A percentile compares a stretch with the other conserved stretches of the same genome.
Conservation (phyloP, 495 filamentous ascomycete genomes). For the Penicillium tannophilum region DNA sequence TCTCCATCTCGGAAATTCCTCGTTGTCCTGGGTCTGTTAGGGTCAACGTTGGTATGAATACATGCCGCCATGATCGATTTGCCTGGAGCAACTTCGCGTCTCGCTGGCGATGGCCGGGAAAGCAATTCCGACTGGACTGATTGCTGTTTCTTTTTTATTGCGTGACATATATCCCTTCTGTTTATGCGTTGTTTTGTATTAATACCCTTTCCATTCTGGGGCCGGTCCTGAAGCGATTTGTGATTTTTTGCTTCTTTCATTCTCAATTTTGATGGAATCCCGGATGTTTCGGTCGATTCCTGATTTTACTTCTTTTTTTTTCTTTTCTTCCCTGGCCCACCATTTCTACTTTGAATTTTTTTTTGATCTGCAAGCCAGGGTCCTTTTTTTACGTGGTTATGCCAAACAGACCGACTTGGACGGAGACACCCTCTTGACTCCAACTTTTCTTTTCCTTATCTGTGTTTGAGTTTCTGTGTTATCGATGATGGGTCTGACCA, state of each 20-base stretch:
- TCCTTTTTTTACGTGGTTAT: conserved; percentile 44
- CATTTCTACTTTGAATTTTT: conserved; percentile 17
- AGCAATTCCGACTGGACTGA: conserved; percentile 25
- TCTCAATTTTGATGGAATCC: conserved; percentile 16
- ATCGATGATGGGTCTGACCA: conserved; percentile 16
- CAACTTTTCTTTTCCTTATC: conserved; percentile 24
- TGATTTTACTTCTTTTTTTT: conserved; percentile 25
- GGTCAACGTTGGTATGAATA: background rate
- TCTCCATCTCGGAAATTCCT: conserved; percentile 33
- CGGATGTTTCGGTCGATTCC: conserved; percentile 25
- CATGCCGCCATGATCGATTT: conserved; percentile 5
- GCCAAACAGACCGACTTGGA: conserved; percentile 44
- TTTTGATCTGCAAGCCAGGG: conserved; percentile 22
- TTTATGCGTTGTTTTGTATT: conserved; percentile 30
- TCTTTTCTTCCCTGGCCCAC: conserved; percentile 22
- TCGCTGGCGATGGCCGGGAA: conserved; percentile 30
- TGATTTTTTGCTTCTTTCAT: conserved; percentile 18
- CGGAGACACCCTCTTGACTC: conserved; percentile 29
- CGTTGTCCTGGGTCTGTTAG: conserved; percentile 13
- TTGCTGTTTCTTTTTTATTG: conserved; percentile 26
- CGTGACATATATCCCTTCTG: conserved; percentile 35
- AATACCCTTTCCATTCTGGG: conserved; percentile 38
- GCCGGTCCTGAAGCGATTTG: conserved; percentile 37
- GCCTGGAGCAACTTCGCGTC: conserved; percentile 13
- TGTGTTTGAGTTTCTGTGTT: conserved; percentile 29